A percentile compares a stretch with the other conserved stretches of the same genome.
These are phyloP conservation scores for Mitragyna speciosa DNA, from an alignment of 257 asterid species.

Conservation along the genomic window DNA sequence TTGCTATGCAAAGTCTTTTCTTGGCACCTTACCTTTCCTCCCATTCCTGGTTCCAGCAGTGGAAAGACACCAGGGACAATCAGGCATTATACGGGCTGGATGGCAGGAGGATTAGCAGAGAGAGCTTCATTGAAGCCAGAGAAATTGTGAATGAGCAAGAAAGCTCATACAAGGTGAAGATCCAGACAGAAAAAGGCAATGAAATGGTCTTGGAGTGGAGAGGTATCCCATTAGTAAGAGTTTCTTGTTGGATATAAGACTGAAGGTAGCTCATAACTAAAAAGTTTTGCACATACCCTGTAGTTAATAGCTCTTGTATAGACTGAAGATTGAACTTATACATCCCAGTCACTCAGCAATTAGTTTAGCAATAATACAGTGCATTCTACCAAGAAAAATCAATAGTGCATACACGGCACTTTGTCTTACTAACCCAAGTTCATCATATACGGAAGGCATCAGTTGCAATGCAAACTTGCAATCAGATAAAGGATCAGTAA, in stretches of 20 bases:
- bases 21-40: constrained; percentile 53
- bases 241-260: constrained; percentile 59
- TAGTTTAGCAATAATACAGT: background rate
- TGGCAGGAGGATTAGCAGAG: constrained; percentile 44
- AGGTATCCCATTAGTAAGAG: constrained; percentile 54
- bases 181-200: constrained; percentile 31
- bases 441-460: background rate
- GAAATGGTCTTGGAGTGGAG: constrained; percentile 70
- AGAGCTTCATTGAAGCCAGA: constrained; percentile 53
- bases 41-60: constrained; percentile 44
- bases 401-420: no score
- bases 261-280: constrained; percentile 5
- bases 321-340: background rate
- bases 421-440: no score
- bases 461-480: no score
- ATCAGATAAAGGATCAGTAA: background rate
- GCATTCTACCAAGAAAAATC: no score
- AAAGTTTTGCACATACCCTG: constrained; percentile 2
- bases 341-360: background rate
- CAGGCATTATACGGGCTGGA: constrained; percentile 17
- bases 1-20: constrained; percentile 57
- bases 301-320: background rate
- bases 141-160: constrained; percentile 49
- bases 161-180: constrained; percentile 35
- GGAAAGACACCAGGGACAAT: constrained; percentile 31